Conservation (phyloP, 2,329 filamentous ascomycete genomes). For the Thelonectria discophora region DNA sequence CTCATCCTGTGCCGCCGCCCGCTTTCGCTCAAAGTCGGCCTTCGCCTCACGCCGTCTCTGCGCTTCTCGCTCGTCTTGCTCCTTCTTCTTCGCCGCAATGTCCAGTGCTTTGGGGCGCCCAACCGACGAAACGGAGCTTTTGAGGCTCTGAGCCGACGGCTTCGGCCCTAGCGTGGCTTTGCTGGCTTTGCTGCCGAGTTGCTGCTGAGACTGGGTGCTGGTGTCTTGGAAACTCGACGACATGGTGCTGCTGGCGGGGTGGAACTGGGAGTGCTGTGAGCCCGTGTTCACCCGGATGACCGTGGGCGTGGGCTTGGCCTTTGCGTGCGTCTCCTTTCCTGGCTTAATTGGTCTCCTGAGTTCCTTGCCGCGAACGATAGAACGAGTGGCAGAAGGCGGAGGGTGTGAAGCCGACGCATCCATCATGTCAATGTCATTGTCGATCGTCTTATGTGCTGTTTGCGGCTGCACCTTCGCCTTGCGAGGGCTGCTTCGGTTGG, state of each 20-base stretch:
- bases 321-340: constrained; percentile 65
- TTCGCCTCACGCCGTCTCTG: constrained; percentile 84
- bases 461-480: constrained; percentile 53
- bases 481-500: constrained; percentile 61
- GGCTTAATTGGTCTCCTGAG: constrained; percentile 70
- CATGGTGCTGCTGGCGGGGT: constrained; percentile 65
- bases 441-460: constrained; percentile 36
- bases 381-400: constrained; percentile 67
- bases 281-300: constrained; percentile 76
- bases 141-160: constrained; percentile 66
- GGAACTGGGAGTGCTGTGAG: constrained; percentile 68
- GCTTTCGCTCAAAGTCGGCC: constrained; percentile 80
- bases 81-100: constrained; percentile 81
- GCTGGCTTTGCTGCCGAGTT: constrained; percentile 71
- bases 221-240: constrained; percentile 66
- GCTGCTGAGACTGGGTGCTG: constrained; percentile 52
- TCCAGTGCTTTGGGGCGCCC: constrained; percentile 76
- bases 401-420: constrained; percentile 65
- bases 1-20: constrained; percentile 72
- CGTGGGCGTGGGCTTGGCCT: constrained; percentile 72
- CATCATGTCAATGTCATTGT: constrained; percentile 63
- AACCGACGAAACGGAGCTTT: constrained; percentile 62
- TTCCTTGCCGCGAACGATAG: constrained; percentile 60
- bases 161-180: constrained; percentile 71
- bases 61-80: constrained; percentile 82